These are phyloP conservation scores for Oligophagozyma castellii DNA, from an alignment of 1,139 yeast species.

Conservation along the genomic window DNA sequence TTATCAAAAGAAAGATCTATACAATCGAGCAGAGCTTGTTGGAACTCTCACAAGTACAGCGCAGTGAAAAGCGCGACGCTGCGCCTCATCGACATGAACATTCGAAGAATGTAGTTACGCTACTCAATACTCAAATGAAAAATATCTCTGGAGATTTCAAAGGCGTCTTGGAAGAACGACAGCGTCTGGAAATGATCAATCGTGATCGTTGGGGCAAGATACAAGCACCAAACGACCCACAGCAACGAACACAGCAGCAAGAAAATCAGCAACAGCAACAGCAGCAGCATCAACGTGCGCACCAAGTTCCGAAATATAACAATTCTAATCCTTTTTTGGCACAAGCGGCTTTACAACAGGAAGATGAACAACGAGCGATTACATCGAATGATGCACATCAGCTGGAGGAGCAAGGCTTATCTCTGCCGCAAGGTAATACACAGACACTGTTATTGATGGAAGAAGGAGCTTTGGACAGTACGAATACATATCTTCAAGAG, in stretches of 20 bases:
- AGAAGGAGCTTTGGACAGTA: conserved; percentile 37
- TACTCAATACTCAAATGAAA: conserved; percentile 78
- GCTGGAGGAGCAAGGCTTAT: conserved; percentile 30
- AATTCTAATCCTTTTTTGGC: conserved; percentile 27
- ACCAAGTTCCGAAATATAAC: conserved; percentile 12
- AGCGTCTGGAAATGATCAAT: conserved; percentile 68
- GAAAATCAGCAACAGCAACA: conserved; percentile 1
- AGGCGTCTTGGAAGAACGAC: conserved; percentile 74
- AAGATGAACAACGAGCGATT: conserved; percentile 26
- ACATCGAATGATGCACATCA: conserved; percentile 13
- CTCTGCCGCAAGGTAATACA: conserved; percentile 65
- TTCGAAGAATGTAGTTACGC: conserved; percentile 73
- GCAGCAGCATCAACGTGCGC: conserved; percentile 1
- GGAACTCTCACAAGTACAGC: conserved; percentile 25
- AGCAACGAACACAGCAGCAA: conserved; percentile 1
- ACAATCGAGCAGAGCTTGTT: conserved; percentile 65
- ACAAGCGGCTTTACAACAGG: conserved; percentile 14
- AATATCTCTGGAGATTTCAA: conserved; percentile 89
- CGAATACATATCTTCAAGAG: conserved; percentile 59
- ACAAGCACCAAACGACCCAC: conserved; percentile 20
- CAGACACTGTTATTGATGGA: conserved; percentile 64
- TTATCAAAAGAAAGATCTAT: conserved; percentile 86
- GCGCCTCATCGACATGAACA: conserved; percentile 30
- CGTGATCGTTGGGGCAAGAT: conserved; percentile 79
- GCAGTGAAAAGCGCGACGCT: conserved; percentile 41